Conservation (phyloP, 2,329 filamentous ascomycete species). For the Colletotrichum shisoi region DNA sequence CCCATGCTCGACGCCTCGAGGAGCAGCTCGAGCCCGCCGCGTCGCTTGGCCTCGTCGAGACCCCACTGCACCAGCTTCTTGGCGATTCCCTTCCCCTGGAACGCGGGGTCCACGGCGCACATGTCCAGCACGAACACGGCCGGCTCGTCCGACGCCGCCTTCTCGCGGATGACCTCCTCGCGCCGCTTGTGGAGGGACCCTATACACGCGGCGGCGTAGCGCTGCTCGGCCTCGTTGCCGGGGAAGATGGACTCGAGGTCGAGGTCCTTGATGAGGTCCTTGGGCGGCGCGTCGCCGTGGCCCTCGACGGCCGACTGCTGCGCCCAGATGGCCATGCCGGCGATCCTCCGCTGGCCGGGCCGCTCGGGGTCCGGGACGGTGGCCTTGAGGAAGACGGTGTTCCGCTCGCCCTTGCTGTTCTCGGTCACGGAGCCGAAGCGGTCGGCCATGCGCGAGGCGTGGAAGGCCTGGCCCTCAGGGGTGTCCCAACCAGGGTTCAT, state of each 20-base stretch:
- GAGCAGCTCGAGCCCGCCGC: slow-evolving; percentile 53
- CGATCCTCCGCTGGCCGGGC: slow-evolving; percentile 48
- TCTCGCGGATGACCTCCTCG: slow-evolving; percentile 53
- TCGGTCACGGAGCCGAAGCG: slow-evolving; percentile 53
- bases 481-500: slow-evolving; percentile 66
- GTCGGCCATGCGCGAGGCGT: slow-evolving; percentile 50
- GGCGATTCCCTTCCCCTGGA: slow-evolving; percentile 61
- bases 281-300: slow-evolving; percentile 53
- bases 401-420: slow-evolving; percentile 56
- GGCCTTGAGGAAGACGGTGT: slow-evolving; percentile 63
- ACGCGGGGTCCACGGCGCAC: slow-evolving; percentile 62
- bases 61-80: slow-evolving; percentile 58
- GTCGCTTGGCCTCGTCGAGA: slow-evolving; percentile 51
- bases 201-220: slow-evolving; percentile 56
- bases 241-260: slow-evolving; percentile 53
- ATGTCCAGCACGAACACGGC: slow-evolving; percentile 60
- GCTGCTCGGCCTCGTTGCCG: slow-evolving; percentile 54
- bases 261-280: slow-evolving; percentile 46
- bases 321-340: slow-evolving; percentile 63
- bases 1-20: slow-evolving; percentile 61
- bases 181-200: slow-evolving; percentile 55
- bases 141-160: slow-evolving; percentile 53
- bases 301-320: slow-evolving; percentile 61
- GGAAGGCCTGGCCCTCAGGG: slow-evolving; percentile 51
- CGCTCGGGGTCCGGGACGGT: slow-evolving; percentile 51